Conservation (phyloP, 1,139 yeast genomes). For the Taphrina deformans region DNA sequence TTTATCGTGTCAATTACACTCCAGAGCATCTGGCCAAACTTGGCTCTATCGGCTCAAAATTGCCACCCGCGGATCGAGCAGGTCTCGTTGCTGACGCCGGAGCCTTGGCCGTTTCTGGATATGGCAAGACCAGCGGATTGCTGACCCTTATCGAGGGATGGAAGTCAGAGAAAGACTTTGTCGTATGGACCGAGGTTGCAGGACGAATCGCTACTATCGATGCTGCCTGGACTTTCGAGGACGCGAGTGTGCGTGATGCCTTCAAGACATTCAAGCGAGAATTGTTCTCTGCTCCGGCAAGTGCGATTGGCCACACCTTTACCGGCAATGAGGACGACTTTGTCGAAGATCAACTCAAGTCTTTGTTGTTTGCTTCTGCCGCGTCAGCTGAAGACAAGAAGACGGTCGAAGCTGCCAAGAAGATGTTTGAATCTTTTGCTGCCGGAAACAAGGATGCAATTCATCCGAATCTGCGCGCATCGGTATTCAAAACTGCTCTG, state of each 20-base stretch:
- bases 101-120: conserved; percentile 71
- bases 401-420: conserved; percentile 56
- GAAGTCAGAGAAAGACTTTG: conserved; percentile 67
- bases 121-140: conserved; percentile 64
- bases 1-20: conserved; percentile 76
- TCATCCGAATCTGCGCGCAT: conserved; percentile 75
- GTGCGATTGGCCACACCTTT: conserved; percentile 70
- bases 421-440: conserved; percentile 59
- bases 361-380: conserved; percentile 69
- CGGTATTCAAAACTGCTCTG: conserved; percentile 70
- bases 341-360: conserved; percentile 67
- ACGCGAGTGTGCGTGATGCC: conserved; percentile 56
- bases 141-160: conserved; percentile 65
- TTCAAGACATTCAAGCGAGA: conserved; percentile 61
- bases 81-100: conserved; percentile 83
- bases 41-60: conserved; percentile 55
- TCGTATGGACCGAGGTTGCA: conserved; percentile 75
- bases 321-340: conserved; percentile 63
- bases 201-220: conserved; percentile 57
- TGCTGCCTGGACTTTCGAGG: conserved; percentile 71
- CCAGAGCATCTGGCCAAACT: conserved; percentile 70
- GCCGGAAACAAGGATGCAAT: conserved; percentile 69
- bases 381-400: conserved; percentile 59
- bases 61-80: conserved; percentile 79
- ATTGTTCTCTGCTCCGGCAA: conserved; percentile 60